Conservation (phyloP, 2,329 filamentous ascomycete species). For the Penicillium sp. region DNA sequence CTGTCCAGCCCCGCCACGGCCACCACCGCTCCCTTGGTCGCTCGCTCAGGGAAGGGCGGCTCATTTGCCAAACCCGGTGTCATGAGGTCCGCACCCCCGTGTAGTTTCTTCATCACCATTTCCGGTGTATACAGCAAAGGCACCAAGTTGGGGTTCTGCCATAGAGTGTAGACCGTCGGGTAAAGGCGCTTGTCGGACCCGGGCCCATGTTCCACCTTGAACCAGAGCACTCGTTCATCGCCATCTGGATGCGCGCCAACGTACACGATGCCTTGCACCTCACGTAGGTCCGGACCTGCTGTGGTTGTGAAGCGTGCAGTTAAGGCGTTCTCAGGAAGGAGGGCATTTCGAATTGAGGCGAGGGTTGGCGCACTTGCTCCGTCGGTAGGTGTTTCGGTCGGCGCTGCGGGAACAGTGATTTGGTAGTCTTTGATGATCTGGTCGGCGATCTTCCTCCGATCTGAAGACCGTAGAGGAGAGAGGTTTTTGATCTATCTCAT, state of each 20-base stretch:
- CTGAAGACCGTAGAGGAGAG: conserved; percentile 67
- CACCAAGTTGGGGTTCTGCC: conserved; percentile 64
- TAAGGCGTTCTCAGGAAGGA: conserved; percentile 66
- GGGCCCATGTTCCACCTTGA: conserved; percentile 60
- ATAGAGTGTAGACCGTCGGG: conserved; percentile 66
- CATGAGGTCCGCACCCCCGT: conserved; percentile 69
- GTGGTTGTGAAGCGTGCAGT: conserved; percentile 69
- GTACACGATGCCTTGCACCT: conserved; percentile 67
- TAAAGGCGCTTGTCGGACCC: conserved; percentile 47
- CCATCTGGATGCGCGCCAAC: conserved; percentile 61
- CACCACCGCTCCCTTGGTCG: conserved; percentile 64
- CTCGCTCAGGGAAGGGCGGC: conserved; percentile 63
- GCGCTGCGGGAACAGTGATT: conserved; percentile 51
- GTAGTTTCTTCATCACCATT: conserved; percentile 63
- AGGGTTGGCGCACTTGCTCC: conserved; percentile 51
- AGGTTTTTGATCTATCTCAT: conserved; percentile 65
- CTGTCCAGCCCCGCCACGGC: conserved; percentile 63
- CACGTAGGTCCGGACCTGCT: conserved; percentile 62
- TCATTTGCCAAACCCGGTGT: conserved; percentile 67
- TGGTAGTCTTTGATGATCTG: conserved; percentile 67
- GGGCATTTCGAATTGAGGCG: conserved; percentile 57
- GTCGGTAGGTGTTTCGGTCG: conserved; percentile 35
- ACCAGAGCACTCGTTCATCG: conserved; percentile 67
- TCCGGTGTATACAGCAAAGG: conserved; percentile 67
- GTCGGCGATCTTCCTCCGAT: conserved; percentile 68